Evolutionary conservation across 805 yeast genomes (phyloP), one percentile per base, ranked within the genome.

Genomic region (Candida golubevii): DNA sequence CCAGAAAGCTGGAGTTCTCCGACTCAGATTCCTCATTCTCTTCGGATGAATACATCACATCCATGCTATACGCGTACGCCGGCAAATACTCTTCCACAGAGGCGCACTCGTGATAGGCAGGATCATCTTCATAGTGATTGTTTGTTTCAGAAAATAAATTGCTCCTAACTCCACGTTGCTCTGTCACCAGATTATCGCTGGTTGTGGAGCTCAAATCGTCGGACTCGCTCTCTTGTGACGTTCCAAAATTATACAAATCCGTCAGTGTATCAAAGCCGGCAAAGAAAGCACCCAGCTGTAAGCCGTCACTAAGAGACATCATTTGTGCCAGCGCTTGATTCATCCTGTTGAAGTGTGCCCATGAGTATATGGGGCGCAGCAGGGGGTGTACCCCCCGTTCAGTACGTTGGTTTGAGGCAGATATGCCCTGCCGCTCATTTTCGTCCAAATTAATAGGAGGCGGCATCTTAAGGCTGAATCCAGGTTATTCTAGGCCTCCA

Each of bases 141-240:
- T 5, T 18, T 3, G 23, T 18, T 5, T 18, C 23, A 18, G 23
- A 18, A 18, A 18, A 18, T 18, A 18, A 18, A 18, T 18, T 18
- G 23, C 4, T 18, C 5, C 23, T 18, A 18, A 3, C 23, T 18
- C 5, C 23, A 18, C 23, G 23, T 18, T 26, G 33, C 26, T 11
- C 38, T 10, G 38, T 26, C 8, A 38, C 15, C 34, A 35, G 43
- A 15, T 31, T 29, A 10, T 40, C 44, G 23, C 39, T 41, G 13
- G 5, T 26, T 28, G 36, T 32, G 6, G 41, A 36, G 34, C 37
- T 29, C 33, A 26, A 5, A 4, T 42, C 41, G 18, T 41, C 44
- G 27, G 39, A 41, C n/a, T 41, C 44, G 26, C 39, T 35, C 11
- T 36, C 44, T 8, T 36, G 36, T 2, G 39, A 36, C 7, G 44